A percentile compares a stretch with the other conserved stretches of the same genome.
These are phyloP conservation scores for Jasminum sambac DNA, from an alignment of 257 asterid species.

Conservation along the genomic window DNA sequence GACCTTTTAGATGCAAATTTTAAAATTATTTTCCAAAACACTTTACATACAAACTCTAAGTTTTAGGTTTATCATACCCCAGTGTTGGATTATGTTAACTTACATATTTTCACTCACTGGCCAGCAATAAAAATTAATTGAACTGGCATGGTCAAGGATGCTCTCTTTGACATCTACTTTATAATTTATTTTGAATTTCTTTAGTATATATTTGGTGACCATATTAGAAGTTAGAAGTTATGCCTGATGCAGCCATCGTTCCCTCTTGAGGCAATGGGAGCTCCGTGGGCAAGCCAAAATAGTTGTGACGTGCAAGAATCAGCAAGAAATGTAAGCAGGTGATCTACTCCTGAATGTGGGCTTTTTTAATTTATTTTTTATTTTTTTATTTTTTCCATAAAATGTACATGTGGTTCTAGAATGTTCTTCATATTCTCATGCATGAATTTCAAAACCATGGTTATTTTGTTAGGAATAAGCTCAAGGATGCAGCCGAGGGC, in stretches of 20 bases:
- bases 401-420: background rate
- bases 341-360: slow-evolving; percentile 21
- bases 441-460: background rate
- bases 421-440: background rate
- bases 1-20: too few relatives aligned
- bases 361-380: too few relatives aligned
- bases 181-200: background rate
- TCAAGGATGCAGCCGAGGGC: slow-evolving; percentile 82
- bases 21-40: too few relatives aligned
- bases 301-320: slow-evolving; percentile 95
- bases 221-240: background rate
- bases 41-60: too few relatives aligned
- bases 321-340: slow-evolving; percentile 91
- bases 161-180: background rate
- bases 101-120: background rate
- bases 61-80: background rate
- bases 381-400: too few relatives aligned
- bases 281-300: slow-evolving; percentile 89
- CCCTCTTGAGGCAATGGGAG: slow-evolving; percentile 90
- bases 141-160: background rate
- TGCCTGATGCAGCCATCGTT: slow-evolving; percentile 60
- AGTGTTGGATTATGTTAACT: background rate
- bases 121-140: background rate
- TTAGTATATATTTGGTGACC: slow-evolving; percentile 11
- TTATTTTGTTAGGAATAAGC: slow-evolving; percentile 63